Percentiles rank a stretch among this genome's conserved stretches.
Conservation (phyloP, 1,139 yeast genomes). For the Kluyveromyces sp. region DNA sequence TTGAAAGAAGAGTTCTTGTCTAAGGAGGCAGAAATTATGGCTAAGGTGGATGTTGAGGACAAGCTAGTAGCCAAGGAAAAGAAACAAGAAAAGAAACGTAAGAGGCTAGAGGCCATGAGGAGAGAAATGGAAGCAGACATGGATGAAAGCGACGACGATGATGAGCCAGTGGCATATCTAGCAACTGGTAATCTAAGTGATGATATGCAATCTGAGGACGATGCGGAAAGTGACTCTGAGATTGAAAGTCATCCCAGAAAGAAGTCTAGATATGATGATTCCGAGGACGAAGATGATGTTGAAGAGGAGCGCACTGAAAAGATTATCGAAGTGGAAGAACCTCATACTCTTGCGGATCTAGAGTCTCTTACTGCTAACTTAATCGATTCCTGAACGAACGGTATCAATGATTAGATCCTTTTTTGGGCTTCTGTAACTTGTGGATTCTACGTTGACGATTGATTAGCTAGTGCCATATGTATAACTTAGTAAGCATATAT, state of each 20-base stretch:
- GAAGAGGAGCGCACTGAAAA: constrained; percentile 29
- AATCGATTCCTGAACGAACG: constrained; percentile 28
- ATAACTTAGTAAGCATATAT: no score
- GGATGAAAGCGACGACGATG: constrained; percentile 32
- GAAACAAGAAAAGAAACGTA: constrained; percentile 81
- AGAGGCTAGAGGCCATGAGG: constrained; percentile 73
- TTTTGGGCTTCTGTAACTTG: no score
- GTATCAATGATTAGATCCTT: no score
- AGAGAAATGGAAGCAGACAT: constrained; percentile 41
- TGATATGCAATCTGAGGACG: constrained; percentile 36
- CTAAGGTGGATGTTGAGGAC: constrained; percentile 65
- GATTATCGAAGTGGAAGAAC: constrained; percentile 73
- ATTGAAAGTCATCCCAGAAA: constrained; percentile 44
- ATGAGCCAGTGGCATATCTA: constrained; percentile 24
- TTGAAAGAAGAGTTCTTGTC: constrained; percentile 64
- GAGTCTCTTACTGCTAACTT: constrained; percentile 83
- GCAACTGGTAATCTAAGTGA: constrained; percentile 33
- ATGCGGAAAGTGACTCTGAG: constrained; percentile 27
- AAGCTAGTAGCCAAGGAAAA: constrained; percentile 76
- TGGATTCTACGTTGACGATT: no score
- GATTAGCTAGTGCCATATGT: no score
- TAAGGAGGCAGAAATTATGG: constrained; percentile 65
- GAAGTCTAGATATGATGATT: constrained; percentile 57
- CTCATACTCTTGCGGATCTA: constrained; percentile 85
- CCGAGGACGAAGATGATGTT: constrained; percentile 29